Evolutionary conservation across 768 basidiomycete species (phyloP).

Genomic region (Xerocomellus intermedius): DNA sequence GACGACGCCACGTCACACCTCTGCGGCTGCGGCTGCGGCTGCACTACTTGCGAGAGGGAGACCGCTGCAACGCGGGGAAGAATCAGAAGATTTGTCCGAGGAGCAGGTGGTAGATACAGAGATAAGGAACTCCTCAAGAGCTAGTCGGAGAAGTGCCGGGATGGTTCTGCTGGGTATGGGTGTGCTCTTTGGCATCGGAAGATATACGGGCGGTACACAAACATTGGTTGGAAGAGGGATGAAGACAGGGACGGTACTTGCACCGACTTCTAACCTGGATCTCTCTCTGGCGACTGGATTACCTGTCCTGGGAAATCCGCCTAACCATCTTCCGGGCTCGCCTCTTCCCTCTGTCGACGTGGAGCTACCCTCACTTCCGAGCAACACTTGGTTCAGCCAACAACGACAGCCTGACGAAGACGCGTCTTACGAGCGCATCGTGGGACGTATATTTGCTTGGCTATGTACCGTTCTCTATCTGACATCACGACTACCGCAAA

Average conservation of each 20-base stretch:
- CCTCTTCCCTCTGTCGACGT: conserved; percentile 11
- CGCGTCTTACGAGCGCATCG: conserved; percentile 50
- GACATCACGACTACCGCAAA: conserved; percentile 92
- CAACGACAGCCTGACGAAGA: conserved; percentile 21
- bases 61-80: conserved; percentile 40
- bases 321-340: conserved; percentile 3
- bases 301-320: conserved; percentile 14
- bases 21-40: conserved; percentile 9
- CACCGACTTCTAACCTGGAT: conserved; percentile 9
- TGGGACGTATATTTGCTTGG: conserved; percentile 95
- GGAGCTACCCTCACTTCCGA: conserved; percentile 16
- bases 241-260: conserved; percentile 50
- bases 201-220: conserved; percentile 38
- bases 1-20: conserved; percentile 32
- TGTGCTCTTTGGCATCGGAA: conserved; percentile 68
- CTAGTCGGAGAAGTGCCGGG: conserved; percentile 66
- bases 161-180: conserved; percentile 83
- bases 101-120: conserved; percentile 24
- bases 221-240: conserved; percentile 27
- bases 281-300: not conserved
- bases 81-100: conserved; percentile 23
- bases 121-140: conserved; percentile 49
- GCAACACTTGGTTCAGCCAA: conserved; percentile 1
- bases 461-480: conserved; percentile 89
- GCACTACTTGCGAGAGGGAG: conserved; percentile 43